Evolutionary conservation across 108 stramenopile genomes (phyloP).

Genomic region (Cyclotella kingstonii): DNA sequence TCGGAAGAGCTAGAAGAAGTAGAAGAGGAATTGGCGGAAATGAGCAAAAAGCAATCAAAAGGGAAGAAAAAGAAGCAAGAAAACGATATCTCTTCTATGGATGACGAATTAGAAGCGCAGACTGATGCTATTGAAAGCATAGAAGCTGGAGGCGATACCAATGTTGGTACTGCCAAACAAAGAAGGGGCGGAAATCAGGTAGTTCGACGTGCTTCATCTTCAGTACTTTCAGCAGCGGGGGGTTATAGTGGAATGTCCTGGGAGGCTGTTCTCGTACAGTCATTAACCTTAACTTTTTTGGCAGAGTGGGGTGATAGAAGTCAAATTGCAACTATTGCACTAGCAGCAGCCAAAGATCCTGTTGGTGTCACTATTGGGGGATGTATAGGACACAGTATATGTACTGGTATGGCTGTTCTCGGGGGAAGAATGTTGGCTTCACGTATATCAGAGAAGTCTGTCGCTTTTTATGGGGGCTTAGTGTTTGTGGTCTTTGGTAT

Average conservation of each 20-base stretch:
- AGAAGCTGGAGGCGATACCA: constrained; percentile 33
- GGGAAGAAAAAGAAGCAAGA: constrained; percentile 38
- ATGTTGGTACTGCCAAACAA: constrained; percentile 20
- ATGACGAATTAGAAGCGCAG: neutral
- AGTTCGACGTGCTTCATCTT: constrained; percentile 32
- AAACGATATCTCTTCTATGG: neutral
- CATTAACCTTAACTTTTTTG: constrained; percentile 95
- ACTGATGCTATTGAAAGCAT: constrained; percentile 28
- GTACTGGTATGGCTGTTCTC: constrained; percentile 96
- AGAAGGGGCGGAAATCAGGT: constrained; percentile 26
- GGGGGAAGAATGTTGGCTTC: constrained; percentile 98
- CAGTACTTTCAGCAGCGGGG: constrained; percentile 30
- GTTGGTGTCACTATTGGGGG: constrained; percentile 95
- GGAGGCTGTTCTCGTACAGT: constrained; percentile 75
- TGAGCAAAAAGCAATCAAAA: constrained; percentile 57
- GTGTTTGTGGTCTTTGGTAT: constrained; percentile 95
- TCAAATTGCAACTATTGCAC: constrained; percentile 99
- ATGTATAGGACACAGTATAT: constrained; percentile 94
- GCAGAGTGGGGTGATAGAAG: constrained; percentile 99
- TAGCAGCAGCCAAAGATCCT: constrained; percentile 95
- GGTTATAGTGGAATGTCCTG: constrained; percentile 42
- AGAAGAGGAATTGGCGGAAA: constrained; percentile 87
- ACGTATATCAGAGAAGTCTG: constrained; percentile 92
- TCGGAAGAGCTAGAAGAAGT: constrained; percentile 98
- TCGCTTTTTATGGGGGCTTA: constrained; percentile 84